phyloP scores from a whole-genome alignment of 805 yeast genomes.

The fission yeast (Schizosaccharomyces pombe) region DNA sequence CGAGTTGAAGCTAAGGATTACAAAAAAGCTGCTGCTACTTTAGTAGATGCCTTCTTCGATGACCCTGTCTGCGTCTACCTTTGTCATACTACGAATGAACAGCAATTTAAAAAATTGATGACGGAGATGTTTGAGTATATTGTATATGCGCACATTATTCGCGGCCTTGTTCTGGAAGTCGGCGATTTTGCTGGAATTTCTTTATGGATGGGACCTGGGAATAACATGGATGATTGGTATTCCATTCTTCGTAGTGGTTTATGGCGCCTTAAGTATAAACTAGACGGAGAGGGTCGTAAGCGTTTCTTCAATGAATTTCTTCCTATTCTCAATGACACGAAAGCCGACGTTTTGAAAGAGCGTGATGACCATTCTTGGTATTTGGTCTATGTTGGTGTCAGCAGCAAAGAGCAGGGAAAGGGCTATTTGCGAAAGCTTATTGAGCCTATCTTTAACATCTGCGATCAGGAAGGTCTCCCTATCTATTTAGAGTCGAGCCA shows the following conservation, averaged over 20 bases:
- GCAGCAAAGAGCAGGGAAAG: neutral
- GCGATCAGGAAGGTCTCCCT: neutral
- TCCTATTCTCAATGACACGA: neutral
- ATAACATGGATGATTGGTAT: neutral
- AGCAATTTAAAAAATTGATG: neutral
- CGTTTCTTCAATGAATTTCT: neutral
- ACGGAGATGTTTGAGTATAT: neutral
- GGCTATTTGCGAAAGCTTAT: neutral
- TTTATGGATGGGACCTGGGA: neutral
- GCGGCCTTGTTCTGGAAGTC: neutral
- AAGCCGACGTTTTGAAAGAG: neutral
- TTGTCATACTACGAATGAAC: neutral
- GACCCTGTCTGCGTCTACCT: neutral
- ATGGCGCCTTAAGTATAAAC: neutral
- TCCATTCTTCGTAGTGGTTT: neutral
- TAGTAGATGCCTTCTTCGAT: neutral
- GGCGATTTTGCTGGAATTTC: neutral
- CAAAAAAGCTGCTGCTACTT: neutral
- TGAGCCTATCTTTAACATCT: neutral
- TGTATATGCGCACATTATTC: neutral
- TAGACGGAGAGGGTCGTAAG: neutral
- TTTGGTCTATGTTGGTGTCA: neutral
- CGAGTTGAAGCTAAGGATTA: neutral
- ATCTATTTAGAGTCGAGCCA: neutral
- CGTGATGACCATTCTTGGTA: neutral